Base-by-base conservation (phyloP, 106 monocot species). In the Triglochin maritima region DNA sequence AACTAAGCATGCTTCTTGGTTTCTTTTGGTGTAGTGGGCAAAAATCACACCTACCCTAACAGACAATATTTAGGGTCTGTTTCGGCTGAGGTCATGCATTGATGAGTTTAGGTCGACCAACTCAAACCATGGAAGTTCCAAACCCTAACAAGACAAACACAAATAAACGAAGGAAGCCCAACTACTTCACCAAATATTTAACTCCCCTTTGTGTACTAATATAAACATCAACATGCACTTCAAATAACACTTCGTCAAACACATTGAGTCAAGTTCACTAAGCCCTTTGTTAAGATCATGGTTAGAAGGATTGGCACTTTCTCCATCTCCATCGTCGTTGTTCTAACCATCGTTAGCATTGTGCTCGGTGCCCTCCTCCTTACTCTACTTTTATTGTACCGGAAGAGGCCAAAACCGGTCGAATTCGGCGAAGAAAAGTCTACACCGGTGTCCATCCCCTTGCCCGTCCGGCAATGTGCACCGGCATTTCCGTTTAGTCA, bases 301-400 rank as follows among this genome's bases (percentile, higher is more conserved):
- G 51, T 66, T 16, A 66, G 14, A 46, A n/a, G 16, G 6, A 7
- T 5, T 48, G 17, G 49, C 9, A 50, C 50, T 42, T 63, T 47
- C 60, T 51, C 49, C 56, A 46, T 49, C 68, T 14, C 14, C 13
- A 50, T 16, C 6, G 54, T 58, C 52, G 47, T 55, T 7, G 44
- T 16, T 41, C 15, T 79, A 15, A 59, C 64, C 0, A 9, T 70
- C 49, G 57, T 58, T 17, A 50, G 61, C 46, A 8, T 56, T 63
- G 17, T 59, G 12, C 45, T 72, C 62, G 12, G 71, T 52, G 52
- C 12, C 9, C 67, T 78, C 52, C 2, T 9, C 60, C 8, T 46
- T 52, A n/a, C 63, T 49, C 56, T 82, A 46, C 64, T 67, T 71
- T 15, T 79, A 17, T 46, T 59, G 44, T 76, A 70, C 56, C 61